These are phyloP conservation scores for Lasiodiplodia theobromae DNA, from an alignment of 2,329 filamentous ascomycete genomes.

Conservation along the genomic window DNA sequence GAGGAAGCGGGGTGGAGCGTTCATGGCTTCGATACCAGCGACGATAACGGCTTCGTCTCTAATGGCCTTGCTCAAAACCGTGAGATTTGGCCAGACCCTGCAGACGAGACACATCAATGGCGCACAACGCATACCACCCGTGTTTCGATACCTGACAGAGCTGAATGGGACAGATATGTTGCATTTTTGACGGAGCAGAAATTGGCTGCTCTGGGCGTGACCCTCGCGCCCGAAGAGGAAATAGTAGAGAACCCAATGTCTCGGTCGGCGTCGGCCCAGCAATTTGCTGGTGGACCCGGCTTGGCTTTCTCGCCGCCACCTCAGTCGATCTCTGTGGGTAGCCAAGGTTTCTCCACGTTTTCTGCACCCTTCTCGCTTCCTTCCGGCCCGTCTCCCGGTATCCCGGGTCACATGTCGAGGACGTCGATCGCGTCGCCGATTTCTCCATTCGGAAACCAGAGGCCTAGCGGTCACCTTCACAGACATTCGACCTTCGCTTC, in stretches of 20 bases:
- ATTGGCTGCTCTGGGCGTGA: conserved; percentile 88
- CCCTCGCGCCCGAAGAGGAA: conserved; percentile 77
- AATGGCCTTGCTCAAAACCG: conserved; percentile 64
- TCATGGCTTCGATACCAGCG: conserved; percentile 71
- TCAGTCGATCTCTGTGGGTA: conserved; percentile 78
- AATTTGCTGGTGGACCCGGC: conserved; percentile 60
- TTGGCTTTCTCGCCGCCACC: conserved; percentile 85
- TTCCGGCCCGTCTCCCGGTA: conserved; percentile 57
- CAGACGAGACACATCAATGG: conserved; percentile 41
- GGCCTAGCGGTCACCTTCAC: conserved; percentile 65
- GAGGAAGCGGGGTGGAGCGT: conserved; percentile 73
- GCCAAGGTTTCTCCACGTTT: conserved; percentile 62
- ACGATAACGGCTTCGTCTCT: conserved; percentile 36
- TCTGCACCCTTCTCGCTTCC: conserved; percentile 58
- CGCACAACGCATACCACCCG: conserved; percentile 66
- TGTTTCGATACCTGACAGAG: conserved; percentile 74
- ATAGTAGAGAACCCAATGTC: conserved; percentile 69
- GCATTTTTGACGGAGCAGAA: conserved; percentile 88
- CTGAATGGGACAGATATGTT: conserved; percentile 80
- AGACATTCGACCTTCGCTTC: conserved; percentile 75
- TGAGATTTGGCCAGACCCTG: conserved; percentile 67
- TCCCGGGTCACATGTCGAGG: conserved; percentile 61
- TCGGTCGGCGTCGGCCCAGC: conserved; percentile 74
- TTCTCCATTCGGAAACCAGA: conserved; percentile 66
- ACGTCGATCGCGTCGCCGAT: conserved; percentile 75